Base-by-base conservation (phyloP, 345 rosid genomes). In the Eucalyptus tenuipes region DNA sequence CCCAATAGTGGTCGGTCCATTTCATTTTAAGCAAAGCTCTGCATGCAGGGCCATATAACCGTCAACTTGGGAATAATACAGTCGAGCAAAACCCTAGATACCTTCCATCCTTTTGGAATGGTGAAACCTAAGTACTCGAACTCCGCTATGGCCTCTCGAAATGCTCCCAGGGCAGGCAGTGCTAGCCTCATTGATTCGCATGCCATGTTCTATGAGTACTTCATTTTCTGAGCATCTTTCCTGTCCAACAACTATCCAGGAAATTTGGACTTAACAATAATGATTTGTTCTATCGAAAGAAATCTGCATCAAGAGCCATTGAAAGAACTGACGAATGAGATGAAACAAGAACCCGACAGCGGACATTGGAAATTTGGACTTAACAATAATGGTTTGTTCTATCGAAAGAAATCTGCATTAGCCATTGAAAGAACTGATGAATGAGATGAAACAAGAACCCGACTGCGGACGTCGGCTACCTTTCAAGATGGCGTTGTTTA, bases 21-120 rank as follows among this genome's bases (percentile, higher is more conserved):
- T 55, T 22, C 61, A 55, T 55, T 55, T 24, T 55, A 22, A 55
- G 29, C 61, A 55, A 55, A 55, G 61, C 29, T 24, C 61, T 55
- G 61, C 61, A 55, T 24, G 61, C 61, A 10, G 13, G 13, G 29
- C 61, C 61, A 10, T 55, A 55, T 55, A 55, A 55, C 61, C 27
- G 61, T 10, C 61, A 10, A 55, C 61, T 22, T 10, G 29, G 61
- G 61, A 25, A 22, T 55, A 24, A 55, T 22, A 10, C 24, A 55
- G 27, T 52, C 13, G 13, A 55, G 29, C 61, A 55, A 24, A 55
- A 24, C 61, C 61, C 29, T 55, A 55, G 61, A 4, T 55, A 24
- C 92, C 92, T 92, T 91, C 91, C 91, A 89, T 49, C 93, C 92
- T 55, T 91, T 90, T 86, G 92, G 90, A 47, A 92, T 87, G 6